Evolutionary conservation across 2,329 filamentous ascomycete genomes (phyloP).

Genomic region (Penicillium sp.): DNA sequence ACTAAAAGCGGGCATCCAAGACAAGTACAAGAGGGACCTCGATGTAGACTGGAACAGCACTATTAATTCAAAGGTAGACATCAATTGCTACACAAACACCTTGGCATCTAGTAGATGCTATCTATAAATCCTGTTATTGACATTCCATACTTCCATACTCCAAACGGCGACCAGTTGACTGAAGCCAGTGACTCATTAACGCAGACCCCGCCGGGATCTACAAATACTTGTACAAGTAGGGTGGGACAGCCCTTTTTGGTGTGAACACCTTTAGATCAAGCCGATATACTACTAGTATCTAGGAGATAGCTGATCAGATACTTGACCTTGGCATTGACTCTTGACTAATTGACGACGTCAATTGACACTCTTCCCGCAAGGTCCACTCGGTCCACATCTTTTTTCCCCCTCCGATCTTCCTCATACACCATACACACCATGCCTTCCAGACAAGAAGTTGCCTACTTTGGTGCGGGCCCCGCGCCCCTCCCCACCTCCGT

Average conservation of each 20-base stretch:
- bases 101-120: too few species aligned
- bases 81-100: too few species aligned
- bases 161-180: not conserved
- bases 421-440: slow-evolving; percentile 40
- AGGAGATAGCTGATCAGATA: not conserved
- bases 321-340: not conserved
- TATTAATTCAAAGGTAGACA: too few species aligned
- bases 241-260: not conserved
- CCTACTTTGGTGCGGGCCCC: slow-evolving; percentile 89
- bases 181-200: slow-evolving; percentile 4
- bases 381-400: slow-evolving; percentile 24
- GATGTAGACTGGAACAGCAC: too few species aligned
- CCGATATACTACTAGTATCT: too few species aligned
- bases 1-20: too few species aligned
- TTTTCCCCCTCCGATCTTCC: slow-evolving; percentile 16
- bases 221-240: slow-evolving; percentile 1
- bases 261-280: too few species aligned
- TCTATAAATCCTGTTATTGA: too few species aligned
- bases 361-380: slow-evolving; percentile 9
- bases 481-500: slow-evolving; percentile 82
- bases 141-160: not conserved
- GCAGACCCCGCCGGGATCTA: slow-evolving; percentile 17
- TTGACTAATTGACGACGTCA: not conserved
- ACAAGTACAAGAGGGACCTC: too few species aligned
- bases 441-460: slow-evolving; percentile 73